Evolutionary conservation across 352 stramenopile species (phyloP), one percentile per base, ranked within the genome.

Genomic region (Pythium sp.): DNA sequence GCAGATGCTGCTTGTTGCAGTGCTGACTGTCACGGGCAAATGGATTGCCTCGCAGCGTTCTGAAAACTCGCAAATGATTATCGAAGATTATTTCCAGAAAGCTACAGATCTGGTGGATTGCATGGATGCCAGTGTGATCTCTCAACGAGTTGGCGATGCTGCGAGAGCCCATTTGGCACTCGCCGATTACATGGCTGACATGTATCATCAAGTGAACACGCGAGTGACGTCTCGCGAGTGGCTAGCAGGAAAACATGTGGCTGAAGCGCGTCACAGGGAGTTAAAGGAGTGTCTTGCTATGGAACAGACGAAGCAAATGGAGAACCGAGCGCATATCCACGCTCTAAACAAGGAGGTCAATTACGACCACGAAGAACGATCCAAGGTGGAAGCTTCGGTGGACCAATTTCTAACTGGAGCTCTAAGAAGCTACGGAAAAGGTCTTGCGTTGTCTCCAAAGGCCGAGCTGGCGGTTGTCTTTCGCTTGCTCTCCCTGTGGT

Each of bases 31-130:
- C 8, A 97, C 92, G 51, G 94, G 95, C 18, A 90, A 92, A 55
- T 99, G 95, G 96, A 91, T 98, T 71, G 89, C 91, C 22, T 91
- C 92, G 63, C 92, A 98, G 70, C 94, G 95, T 61, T 94, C 95
- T 1, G 93, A 98, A 67, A 91, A 86, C 72, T 96, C 89, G 8
- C 84, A 92, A 75, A 76, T 87, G n/a, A 97, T 99, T 76, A 77
- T 98, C 2, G 86, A 97, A n/a, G 83, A 91, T 0, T 98, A 96
- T 70, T 90, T 98, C 30, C 74, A 93, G 56, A 90, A 90, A 65
- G 93, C 94, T 53, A 89, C 86, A 0, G 64, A 81, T 1, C 81
- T 93, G 28, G 80, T 94, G 8, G 78, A 81, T 26, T 56, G 57
- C 1, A 81, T 94, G 57, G 72, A 80, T 47, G 22, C 68, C 41